Evolutionary conservation across 1,284 basidiomycete species (phyloP).

Genomic region (Boletus smithii): DNA sequence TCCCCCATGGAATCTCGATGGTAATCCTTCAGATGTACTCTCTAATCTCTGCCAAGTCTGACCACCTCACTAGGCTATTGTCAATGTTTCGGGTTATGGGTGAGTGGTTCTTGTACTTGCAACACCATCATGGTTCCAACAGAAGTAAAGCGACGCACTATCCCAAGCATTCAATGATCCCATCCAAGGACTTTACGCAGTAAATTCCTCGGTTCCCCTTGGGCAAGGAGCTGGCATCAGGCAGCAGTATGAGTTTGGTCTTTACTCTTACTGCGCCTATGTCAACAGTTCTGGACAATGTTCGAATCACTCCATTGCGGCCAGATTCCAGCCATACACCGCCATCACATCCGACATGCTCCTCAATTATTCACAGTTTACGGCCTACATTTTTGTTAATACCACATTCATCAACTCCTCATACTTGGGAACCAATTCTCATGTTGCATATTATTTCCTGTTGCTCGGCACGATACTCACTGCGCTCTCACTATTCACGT

Average conservation of each 20-base stretch:
- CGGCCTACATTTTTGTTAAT: constrained; percentile 50
- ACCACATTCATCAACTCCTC: constrained; percentile 59
- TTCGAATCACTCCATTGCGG: constrained; percentile 56
- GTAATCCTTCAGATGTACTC: constrained; percentile 37
- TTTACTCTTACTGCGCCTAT: constrained; percentile 76
- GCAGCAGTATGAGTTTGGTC: constrained; percentile 68
- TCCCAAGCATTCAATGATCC: constrained; percentile 52
- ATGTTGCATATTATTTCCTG: constrained; percentile 71
- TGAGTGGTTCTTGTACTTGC: constrained; percentile 33
- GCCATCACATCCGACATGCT: constrained; percentile 64
- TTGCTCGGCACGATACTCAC: constrained; percentile 69
- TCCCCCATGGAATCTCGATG: constrained; percentile 71
- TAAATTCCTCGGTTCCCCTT: constrained; percentile 62
- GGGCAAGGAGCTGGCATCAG: constrained; percentile 56
- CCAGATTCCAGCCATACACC: constrained; percentile 58
- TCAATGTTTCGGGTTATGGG: constrained; percentile 71
- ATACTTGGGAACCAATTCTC: constrained; percentile 60
- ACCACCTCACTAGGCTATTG: constrained; percentile 48
- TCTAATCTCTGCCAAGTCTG: constrained; percentile 7
- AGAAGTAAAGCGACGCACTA: constrained; percentile 46
- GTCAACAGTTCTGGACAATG: constrained; percentile 61
- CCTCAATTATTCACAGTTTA: constrained; percentile 55
- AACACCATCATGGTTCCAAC: constrained; percentile 11
- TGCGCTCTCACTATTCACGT: constrained; percentile 61
- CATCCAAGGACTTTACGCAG: constrained; percentile 64